Percentiles rank a stretch among this genome's conserved stretches.
phyloP scores from a whole-genome alignment of 192 early-diverging fungal genomes.

The Cetraspora pellucida region DNA sequence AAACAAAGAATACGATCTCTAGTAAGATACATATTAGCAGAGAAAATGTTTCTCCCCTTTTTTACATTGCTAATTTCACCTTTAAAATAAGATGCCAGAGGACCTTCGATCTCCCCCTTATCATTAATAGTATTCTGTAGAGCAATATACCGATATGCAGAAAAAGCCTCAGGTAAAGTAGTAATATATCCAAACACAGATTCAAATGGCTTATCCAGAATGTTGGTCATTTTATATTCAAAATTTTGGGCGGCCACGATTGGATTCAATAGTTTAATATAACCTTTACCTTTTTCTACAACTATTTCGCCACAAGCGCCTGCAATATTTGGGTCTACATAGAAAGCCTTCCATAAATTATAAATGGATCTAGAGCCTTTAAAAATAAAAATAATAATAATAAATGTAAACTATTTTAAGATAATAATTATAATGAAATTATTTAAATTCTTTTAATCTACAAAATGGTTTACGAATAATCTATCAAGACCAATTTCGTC shows the following conservation, averaged over 20 bases:
- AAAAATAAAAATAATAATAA: too few species aligned
- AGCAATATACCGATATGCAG: slow-evolving; percentile 78
- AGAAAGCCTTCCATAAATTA: slow-evolving; percentile 69
- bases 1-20: slow-evolving; percentile 86
- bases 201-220: slow-evolving; percentile 72
- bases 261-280: slow-evolving; percentile 52
- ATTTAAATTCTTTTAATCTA: too few species aligned
- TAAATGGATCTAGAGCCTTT: slow-evolving; percentile 56
- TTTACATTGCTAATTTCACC: slow-evolving; percentile 59
- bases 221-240: slow-evolving; percentile 75
- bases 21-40: slow-evolving; percentile 81
- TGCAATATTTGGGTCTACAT: slow-evolving; percentile 59
- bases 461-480: too few species aligned
- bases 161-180: slow-evolving; percentile 84
- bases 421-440: too few species aligned
- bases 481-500: too few species aligned
- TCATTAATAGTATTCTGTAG: slow-evolving; percentile 64
- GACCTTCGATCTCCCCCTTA: slow-evolving; percentile 40
- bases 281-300: slow-evolving; percentile 70
- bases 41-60: slow-evolving; percentile 63
- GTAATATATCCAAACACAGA: slow-evolving; percentile 87
- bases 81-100: slow-evolving; percentile 77
- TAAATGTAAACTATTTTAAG: too few species aligned
- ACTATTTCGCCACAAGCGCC: slow-evolving; percentile 71
- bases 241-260: slow-evolving; percentile 69